Evolutionary conservation across 208 protist species (phyloP).

Genomic region (Herpetomonas muscarum): DNA sequence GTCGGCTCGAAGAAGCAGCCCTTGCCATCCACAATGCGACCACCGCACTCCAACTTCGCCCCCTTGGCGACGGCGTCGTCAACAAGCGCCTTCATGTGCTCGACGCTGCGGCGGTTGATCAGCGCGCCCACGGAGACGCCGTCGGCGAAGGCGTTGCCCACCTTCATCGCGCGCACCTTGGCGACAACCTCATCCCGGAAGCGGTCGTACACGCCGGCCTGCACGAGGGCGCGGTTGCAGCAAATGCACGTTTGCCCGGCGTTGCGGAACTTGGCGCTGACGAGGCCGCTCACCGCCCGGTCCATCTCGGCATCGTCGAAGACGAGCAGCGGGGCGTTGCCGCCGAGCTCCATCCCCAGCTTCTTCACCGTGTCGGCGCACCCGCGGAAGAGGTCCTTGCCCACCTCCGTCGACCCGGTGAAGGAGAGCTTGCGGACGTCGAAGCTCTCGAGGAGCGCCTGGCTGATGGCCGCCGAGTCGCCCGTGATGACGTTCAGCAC

Average conservation of each 20-base stretch:
- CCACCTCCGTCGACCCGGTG: constrained; percentile 80
- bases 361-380: constrained; percentile 75
- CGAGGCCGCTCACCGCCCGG: constrained; percentile 51
- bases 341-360: constrained; percentile 88
- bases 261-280: constrained; percentile 74
- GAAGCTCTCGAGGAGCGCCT: constrained; percentile 53
- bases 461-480: constrained; percentile 50
- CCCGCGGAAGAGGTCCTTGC: constrained; percentile 55
- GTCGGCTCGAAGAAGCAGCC: constrained; percentile 89
- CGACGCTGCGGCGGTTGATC: constrained; percentile 36
- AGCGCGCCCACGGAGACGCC: constrained; percentile 58
- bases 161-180: constrained; percentile 34
- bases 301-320: constrained; percentile 86
- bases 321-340: constrained; percentile 90
- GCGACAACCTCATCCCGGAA: constrained; percentile 50
- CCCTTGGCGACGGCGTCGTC: constrained; percentile 62
- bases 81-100: constrained; percentile 45
- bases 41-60: constrained; percentile 62
- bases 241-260: constrained; percentile 90
- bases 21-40: constrained; percentile 24
- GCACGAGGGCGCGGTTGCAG: constrained; percentile 77
- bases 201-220: constrained; percentile 51
- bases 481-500: constrained; percentile 87
- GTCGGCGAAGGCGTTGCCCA: constrained; percentile 72
- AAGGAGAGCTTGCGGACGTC: constrained; percentile 84